Base-by-base conservation (phyloP, 345 rosid species). In the Trapa incisa region DNA sequence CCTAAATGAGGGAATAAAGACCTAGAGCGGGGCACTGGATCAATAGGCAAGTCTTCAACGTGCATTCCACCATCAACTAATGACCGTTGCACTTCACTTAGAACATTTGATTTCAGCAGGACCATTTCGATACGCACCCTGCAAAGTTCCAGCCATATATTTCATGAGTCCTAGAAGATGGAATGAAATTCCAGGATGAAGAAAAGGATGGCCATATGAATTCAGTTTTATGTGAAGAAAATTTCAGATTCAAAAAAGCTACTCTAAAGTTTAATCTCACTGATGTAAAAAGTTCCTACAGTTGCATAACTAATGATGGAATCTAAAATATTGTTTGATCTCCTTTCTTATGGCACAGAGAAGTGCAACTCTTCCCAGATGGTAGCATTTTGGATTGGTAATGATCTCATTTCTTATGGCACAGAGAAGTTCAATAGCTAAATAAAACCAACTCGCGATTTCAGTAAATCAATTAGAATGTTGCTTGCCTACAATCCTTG, bases 11-110 rank as follows among this genome's bases (percentile, higher is more conserved):
- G 73, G 52, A 80, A 71, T 72, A 86, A 41, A 64, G 76, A 76
- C 69, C 80, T 82, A 56, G 80, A 68, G 61, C 79, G 90, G 64
- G 85, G 86, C 65, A 81, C 66, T 22, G 80, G 82, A 78, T 83
- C 95, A 43, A 78, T 71, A 45, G 85, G 89, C 73, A 95, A 70
- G 81, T 95, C 96, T 79, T 95, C 96, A 71, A 95, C 89, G 65
- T 77, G 92, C 90, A 95, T 80, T 52, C 97, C 99, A 73, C 99
- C 99, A 74, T 95, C 99, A 50, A 82, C 69, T 65, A 86, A 73
- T 74, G 99, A 89, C 75, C 97, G 86, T 79, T 89, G 98, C 72
- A 85, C 85, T 85, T 85, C 86, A 12, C 91, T 83, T 50, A 91
- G 92, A 73, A 95, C 89, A 77, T 83, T 82, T 69, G 98, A 95